Evolutionary conservation across 2,329 filamentous ascomycete species (phyloP).

Genomic region (Clonostachys byssicola): DNA sequence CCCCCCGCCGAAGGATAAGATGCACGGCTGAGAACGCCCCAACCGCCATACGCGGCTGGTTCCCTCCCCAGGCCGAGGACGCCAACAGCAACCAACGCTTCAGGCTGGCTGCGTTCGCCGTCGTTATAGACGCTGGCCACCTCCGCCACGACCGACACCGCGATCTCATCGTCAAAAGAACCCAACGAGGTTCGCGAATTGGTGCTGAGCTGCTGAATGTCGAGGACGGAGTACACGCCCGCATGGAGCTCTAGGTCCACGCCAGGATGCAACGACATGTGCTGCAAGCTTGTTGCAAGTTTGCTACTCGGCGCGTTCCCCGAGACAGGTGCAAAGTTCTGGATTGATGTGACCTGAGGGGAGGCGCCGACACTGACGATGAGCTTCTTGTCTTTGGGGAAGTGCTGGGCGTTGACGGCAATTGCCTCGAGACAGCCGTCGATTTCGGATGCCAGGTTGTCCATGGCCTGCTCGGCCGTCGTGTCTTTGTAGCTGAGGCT

Average conservation of each 20-base stretch:
- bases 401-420: slow-evolving; percentile 2
- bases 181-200: slow-evolving; percentile 21
- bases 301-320: slow-evolving; percentile 2
- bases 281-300: background rate
- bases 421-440: slow-evolving; percentile 18
- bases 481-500: slow-evolving; percentile 22
- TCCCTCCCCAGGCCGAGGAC: no score
- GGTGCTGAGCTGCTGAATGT: slow-evolving; percentile 62
- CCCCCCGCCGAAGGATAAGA: no score
- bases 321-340: slow-evolving; percentile 12
- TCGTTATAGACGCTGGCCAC: slow-evolving; percentile 55
- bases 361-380: slow-evolving; percentile 22
- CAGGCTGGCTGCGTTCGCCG: slow-evolving; percentile 22
- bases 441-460: slow-evolving; percentile 18
- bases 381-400: slow-evolving; percentile 9
- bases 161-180: slow-evolving; percentile 39
- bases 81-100: slow-evolving; percentile 16
- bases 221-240: slow-evolving; percentile 60
- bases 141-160: slow-evolving; percentile 53
- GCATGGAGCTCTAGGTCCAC: slow-evolving; percentile 54
- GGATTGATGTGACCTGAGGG: slow-evolving; percentile 10
- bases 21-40: no score
- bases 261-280: background rate
- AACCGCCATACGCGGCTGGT: no score
- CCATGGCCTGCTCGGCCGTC: slow-evolving; percentile 17